Conservation (phyloP, 2,329 filamentous ascomycete species). For the Neofusicoccum sp. region DNA sequence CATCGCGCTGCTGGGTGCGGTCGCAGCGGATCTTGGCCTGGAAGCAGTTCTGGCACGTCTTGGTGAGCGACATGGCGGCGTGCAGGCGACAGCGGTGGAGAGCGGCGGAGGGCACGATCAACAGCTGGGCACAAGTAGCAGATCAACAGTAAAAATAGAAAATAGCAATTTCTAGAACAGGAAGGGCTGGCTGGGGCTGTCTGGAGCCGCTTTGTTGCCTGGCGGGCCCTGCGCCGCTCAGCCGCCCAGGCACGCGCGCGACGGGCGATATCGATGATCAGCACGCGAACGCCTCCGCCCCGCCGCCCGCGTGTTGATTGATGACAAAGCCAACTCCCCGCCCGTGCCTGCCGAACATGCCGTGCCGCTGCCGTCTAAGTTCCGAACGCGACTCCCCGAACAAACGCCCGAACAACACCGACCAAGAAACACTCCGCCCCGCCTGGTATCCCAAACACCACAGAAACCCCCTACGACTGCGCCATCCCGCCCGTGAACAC, state of each 20-base stretch:
- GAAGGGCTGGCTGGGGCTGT: too few species aligned
- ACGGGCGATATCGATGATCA: too few species aligned
- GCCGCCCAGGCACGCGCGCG: neutral
- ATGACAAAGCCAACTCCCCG: too few species aligned
- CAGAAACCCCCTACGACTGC: neutral
- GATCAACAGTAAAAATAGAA: too few species aligned
- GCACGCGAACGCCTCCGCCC: too few species aligned
- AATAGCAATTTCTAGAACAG: too few species aligned
- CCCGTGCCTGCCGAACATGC: too few species aligned
- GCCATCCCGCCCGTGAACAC: neutral
- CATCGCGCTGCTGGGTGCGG: slow-evolving; percentile 27
- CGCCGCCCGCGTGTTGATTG: too few species aligned
- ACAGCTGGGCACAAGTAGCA: neutral
- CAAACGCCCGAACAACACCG: neutral
- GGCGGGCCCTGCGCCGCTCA: too few species aligned
- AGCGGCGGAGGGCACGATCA: neutral
- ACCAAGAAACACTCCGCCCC: neutral
- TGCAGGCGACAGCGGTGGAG: neutral
- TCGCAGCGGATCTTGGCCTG: slow-evolving; percentile 33
- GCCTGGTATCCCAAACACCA: neutral
- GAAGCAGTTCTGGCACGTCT: slow-evolving; percentile 36
- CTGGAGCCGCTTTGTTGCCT: too few species aligned
- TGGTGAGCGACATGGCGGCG: slow-evolving; percentile 22
- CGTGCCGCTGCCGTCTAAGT: too few species aligned
- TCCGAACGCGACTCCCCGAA: too few species aligned